Base-by-base conservation (phyloP, 2,329 filamentous ascomycete genomes). In the Anthostomella pinea region DNA sequence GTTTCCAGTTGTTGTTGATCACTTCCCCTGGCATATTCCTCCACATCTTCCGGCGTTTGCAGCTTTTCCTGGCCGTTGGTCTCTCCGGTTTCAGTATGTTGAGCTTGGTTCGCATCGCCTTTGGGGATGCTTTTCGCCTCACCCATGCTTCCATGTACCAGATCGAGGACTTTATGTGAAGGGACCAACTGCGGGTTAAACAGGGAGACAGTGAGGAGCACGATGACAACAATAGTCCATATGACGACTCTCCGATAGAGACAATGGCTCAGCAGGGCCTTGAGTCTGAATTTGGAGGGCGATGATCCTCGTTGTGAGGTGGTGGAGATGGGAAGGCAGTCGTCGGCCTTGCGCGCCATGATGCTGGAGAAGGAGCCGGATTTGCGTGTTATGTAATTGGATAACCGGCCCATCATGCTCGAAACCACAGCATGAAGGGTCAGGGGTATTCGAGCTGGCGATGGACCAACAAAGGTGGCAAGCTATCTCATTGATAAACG, bases 191-290 rank as follows among this genome's bases (percentile, higher is more conserved):
- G 47, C 19, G 54, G 56, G 20, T 55, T 65, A 42, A 67, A 66
- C 5, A 74, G 48, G 3, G 64, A 49, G 23, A 73, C 27, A 4
- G 60, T 61, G 8, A 72, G 50, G 14, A 77, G 52, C 22, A 63
- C 43, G 30, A 69, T 55, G 32, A 67, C 52, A 10, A 64, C 56
- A n/a, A 69, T 41, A 5, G 61, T 62, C 73, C 74, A 77, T 52
- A 74, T 58, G 27, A 77, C 56, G 14, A 77, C 63, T 36, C 74
- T 65, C 25, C 72, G 66, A 49, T 76, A 76, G 22, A 76, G 60
- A 47, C 68, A 74, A 49, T 74, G 68, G 10, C 72, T 62, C n/a
- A 78, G 52, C 9, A 77, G 46, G 6, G 68, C 58, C 42, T 65
- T 67, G 15, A 73, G 53, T 35, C 67, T 59, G 31, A 72, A 55